phyloP scores from a whole-genome alignment of 768 basidiomycete genomes.

The Roridomyces roridus region DNA sequence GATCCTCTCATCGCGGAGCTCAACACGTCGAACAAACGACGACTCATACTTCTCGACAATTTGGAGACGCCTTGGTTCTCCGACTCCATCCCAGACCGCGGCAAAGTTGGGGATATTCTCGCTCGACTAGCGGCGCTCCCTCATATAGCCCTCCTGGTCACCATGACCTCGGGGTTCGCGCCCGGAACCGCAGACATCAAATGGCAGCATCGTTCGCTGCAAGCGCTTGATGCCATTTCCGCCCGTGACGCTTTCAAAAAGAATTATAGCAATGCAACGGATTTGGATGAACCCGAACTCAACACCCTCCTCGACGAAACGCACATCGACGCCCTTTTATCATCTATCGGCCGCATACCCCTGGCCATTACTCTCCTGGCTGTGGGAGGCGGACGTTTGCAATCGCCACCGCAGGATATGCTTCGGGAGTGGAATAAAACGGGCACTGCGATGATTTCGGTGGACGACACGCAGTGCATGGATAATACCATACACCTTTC shows the following conservation, averaged over 20 bases:
- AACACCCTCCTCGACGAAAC: conserved; percentile 16
- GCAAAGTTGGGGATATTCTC: conserved; percentile 32
- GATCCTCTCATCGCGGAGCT: conserved; percentile 28
- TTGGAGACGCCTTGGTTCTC: conserved; percentile 45
- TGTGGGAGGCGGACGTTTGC: conserved; percentile 17
- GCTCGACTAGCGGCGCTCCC: conserved; percentile 29
- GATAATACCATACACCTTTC: conserved; percentile 6
- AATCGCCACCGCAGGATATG: neutral
- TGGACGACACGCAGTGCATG: neutral
- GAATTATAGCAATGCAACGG: conserved; percentile 25
- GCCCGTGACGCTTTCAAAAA: conserved; percentile 28
- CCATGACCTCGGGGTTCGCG: conserved; percentile 37
- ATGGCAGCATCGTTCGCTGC: conserved; percentile 27
- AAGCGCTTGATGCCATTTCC: conserved; percentile 24
- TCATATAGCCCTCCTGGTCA: conserved; percentile 38
- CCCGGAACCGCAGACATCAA: conserved; percentile 29
- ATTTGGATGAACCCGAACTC: conserved; percentile 18
- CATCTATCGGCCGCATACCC: conserved; percentile 35
- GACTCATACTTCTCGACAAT: conserved; percentile 43
- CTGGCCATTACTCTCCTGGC: conserved; percentile 43
- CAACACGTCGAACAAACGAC: conserved; percentile 24
- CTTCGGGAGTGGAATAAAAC: neutral
- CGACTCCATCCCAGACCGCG: conserved; percentile 22
- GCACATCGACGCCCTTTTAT: conserved; percentile 11
- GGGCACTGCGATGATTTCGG: conserved; percentile 2